Evolutionary conservation across 441 rosid genomes (phyloP), one percentile per base, ranked within the genome.

Genomic region (Biscutella auriculata): DNA sequence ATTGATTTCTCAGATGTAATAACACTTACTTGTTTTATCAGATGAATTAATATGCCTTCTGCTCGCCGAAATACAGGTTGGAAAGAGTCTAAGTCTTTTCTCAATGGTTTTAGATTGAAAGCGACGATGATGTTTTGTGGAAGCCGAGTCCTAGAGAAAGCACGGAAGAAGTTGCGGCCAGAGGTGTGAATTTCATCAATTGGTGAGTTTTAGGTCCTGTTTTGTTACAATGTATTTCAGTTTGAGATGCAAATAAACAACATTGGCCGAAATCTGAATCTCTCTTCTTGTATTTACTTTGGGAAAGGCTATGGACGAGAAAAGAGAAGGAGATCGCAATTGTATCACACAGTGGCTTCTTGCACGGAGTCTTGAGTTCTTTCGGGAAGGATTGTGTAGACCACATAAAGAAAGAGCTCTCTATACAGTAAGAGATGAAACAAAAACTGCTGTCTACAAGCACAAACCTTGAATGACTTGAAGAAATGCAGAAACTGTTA

Each of bases 311-410:
- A 77, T 85, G 82, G 95, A 87, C 88, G 1, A 73, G 88, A 41
- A 69, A 85, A 70, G 98, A 88, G 75, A 85, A 73, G 55, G 91
- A 88, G 85, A 91, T 91, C 21, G 95, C 88, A 9, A 61, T 88
- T 66, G 93, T 88, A 66, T 74, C 78, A 55, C 98, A 91, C 66
- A 78, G 96, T 44, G 95, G 89, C 36, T 85, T 85, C 84, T 76
- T 88, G 60, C 81, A 49, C 16, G 82, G 85, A 14, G 56, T 80
- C 21, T 68, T 88, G 30, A 73, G 78, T 40, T 63, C 73, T 57
- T 88, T 70, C 30, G 95, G 93, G 34, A 80, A 78, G 23, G 89
- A 91, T 70, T 82, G 86, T 57, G 72, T 71, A 57, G 75, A 76
- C 10, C 67, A 72, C 2, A 66, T 85, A 36, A 82, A 82, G 74